Percentiles rank a stretch among this genome's conserved stretches.
phyloP scores from a whole-genome alignment of 176 grass and related monocot genomes.

The Panicum miliaceum region DNA sequence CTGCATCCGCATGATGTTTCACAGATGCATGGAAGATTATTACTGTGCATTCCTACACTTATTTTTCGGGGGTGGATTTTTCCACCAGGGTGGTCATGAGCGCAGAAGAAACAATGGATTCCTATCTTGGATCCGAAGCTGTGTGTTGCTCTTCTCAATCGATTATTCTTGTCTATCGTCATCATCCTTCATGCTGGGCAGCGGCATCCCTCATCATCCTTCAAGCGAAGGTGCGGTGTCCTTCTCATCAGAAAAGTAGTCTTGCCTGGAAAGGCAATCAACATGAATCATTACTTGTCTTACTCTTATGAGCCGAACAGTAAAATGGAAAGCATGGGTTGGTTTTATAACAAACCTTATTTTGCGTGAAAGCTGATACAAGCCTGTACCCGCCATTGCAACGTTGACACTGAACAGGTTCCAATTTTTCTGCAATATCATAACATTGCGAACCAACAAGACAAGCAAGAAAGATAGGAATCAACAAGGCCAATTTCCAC shows the following conservation, averaged over 20 bases:
- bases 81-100: neutral
- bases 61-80: neutral
- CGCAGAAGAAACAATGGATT: neutral
- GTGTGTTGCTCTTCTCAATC: neutral
- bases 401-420: slow-evolving; percentile 77
- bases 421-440: slow-evolving; percentile 74
- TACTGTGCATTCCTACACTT: neutral
- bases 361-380: slow-evolving; percentile 82
- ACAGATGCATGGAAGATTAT: neutral
- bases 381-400: slow-evolving; percentile 72
- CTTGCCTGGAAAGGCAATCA: slow-evolving; percentile 55
- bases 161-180: neutral
- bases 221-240: slow-evolving; percentile 27
- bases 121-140: neutral
- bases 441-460: neutral
- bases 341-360: slow-evolving; percentile 56
- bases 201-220: slow-evolving; percentile 37
- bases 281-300: neutral
- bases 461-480: neutral
- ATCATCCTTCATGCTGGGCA: slow-evolving; percentile 44
- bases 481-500: neutral
- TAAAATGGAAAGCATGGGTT: neutral
- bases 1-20: slow-evolving; percentile 4
- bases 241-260: slow-evolving; percentile 64
- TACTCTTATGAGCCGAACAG: neutral